A percentile compares a stretch with the other conserved stretches of the same genome.
Evolutionary conservation across 2,329 filamentous ascomycete species (phyloP).

Genomic region (Dactylonectria macrodidyma): DNA sequence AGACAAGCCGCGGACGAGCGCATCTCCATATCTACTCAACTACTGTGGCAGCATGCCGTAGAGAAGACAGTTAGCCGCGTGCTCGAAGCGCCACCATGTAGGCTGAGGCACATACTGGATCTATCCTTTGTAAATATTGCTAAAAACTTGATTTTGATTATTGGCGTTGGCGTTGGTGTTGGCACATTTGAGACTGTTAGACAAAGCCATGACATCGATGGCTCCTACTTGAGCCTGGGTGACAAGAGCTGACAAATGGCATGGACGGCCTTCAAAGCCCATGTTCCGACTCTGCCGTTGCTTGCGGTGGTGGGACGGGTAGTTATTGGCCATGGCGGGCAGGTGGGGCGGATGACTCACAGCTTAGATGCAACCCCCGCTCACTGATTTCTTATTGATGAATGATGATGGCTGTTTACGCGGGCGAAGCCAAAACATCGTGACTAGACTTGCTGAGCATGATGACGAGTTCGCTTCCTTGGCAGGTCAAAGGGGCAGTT

Average conservation of each 20-base stretch:
- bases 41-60: not conserved
- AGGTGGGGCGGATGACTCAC: conserved; percentile 25
- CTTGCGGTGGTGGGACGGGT: not conserved
- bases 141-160: not conserved
- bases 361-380: conserved; percentile 24
- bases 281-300: conserved; percentile 36
- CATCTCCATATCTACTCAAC: not conserved
- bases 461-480: conserved; percentile 10
- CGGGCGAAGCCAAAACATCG: not conserved
- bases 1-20: not conserved
- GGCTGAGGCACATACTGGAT: too few species aligned
- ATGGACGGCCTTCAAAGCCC: conserved; percentile 35
- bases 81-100: not conserved
- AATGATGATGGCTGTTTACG: conserved; percentile 15
- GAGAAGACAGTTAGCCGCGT: not conserved
- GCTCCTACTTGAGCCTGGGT: conserved; percentile 5
- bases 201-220: not conserved
- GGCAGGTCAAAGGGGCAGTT: not conserved
- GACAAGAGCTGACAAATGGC: conserved; percentile 45
- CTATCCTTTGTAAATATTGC: not conserved
- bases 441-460: conserved; percentile 24
- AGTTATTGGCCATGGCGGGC: conserved; percentile 11
- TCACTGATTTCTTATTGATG: conserved; percentile 15
- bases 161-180: not conserved
- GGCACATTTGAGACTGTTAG: not conserved